These are phyloP conservation scores for Hygrophorus pudorinus DNA, from an alignment of 768 basidiomycete genomes.

Conservation along the genomic window DNA sequence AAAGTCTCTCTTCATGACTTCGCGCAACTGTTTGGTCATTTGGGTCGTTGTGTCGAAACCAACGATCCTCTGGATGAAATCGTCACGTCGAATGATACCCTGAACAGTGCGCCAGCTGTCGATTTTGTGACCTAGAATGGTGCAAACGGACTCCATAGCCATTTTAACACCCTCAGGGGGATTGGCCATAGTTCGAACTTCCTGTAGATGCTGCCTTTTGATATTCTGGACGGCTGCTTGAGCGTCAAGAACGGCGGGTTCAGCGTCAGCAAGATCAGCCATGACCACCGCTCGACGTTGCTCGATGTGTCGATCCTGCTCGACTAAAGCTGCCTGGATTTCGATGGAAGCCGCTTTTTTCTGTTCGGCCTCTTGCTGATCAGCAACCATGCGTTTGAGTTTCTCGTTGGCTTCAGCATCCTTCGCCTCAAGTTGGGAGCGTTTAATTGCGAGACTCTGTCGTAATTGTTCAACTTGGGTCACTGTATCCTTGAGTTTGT, in stretches of 20 bases:
- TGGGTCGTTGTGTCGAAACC: conserved; percentile 87
- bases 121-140: conserved; percentile 90
- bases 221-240: conserved; percentile 96
- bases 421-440: conserved; percentile 87
- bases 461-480: conserved; percentile 94
- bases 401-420: conserved; percentile 95
- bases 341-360: conserved; percentile 96
- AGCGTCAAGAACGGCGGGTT: conserved; percentile 93
- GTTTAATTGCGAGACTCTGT: conserved; percentile 90
- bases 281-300: conserved; percentile 84
- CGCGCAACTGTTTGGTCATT: conserved; percentile 85
- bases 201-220: conserved; percentile 89
- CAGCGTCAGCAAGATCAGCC: conserved; percentile 93
- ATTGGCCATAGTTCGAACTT: conserved; percentile 97
- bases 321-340: conserved; percentile 87
- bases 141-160: conserved; percentile 98
- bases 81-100: conserved; percentile 89
- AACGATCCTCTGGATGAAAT: conserved; percentile 93
- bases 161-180: conserved; percentile 96
- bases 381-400: conserved; percentile 93
- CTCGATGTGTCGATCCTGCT: conserved; percentile 84
- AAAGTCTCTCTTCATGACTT: conserved; percentile 89
- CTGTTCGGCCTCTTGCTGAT: conserved; percentile 98
- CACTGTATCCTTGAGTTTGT: conserved; percentile 93
- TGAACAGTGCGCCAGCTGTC: conserved; percentile 97